phyloP scores from a whole-genome alignment of 2,329 filamentous ascomycete genomes.

The Arthrobotrys megalospora region DNA sequence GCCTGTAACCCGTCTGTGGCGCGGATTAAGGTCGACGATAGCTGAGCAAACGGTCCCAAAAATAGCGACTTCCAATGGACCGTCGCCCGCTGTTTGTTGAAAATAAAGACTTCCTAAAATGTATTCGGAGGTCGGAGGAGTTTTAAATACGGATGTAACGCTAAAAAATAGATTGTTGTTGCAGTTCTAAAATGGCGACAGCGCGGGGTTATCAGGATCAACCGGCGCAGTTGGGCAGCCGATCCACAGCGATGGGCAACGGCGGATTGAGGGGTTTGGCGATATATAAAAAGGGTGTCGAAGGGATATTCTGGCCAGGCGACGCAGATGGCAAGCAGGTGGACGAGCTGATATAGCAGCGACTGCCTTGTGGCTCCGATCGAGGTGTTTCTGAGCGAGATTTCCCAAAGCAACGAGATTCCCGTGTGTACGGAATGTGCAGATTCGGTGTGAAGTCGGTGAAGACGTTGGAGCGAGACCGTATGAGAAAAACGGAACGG shows the following conservation, averaged over 20 bases:
- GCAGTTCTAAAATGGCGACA: neutral
- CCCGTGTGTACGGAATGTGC: neutral
- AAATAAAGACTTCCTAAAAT: neutral
- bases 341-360: neutral
- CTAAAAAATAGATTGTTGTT: neutral
- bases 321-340: neutral
- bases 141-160: neutral
- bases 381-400: neutral
- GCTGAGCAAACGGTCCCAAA: neutral
- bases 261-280: neutral
- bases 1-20: slow-evolving; percentile 1
- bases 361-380: neutral
- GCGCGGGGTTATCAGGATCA: neutral
- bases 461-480: neutral
- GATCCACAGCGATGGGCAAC: too few species aligned
- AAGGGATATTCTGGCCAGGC: neutral
- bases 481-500: slow-evolving; percentile 3
- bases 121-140: neutral
- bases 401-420: neutral
- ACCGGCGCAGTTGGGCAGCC: neutral
- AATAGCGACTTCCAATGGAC: neutral
- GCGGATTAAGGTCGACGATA: neutral
- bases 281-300: neutral
- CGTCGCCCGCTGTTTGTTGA: neutral
- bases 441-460: neutral